These are phyloP conservation scores for Thielaviopsis ethacetica DNA, from an alignment of 2,329 filamentous ascomycete species.

Conservation along the genomic window DNA sequence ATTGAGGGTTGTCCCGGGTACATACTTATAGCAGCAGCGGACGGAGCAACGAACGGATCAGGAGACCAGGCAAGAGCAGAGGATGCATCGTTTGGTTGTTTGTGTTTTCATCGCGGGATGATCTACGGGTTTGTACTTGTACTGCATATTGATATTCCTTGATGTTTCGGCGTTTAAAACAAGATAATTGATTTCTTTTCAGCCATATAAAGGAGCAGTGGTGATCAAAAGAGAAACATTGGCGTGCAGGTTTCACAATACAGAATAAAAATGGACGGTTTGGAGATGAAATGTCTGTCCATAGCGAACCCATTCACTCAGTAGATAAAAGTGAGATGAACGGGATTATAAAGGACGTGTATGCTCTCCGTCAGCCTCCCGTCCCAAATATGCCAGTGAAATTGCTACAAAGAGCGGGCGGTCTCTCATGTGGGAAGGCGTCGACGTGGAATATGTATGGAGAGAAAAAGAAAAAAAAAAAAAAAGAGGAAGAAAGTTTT, in stretches of 20 bases:
- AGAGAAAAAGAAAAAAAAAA: constrained; percentile 25
- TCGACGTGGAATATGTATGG: constrained; percentile 34
- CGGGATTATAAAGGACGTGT: constrained; percentile 44
- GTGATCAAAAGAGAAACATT: background rate
- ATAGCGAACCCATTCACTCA: constrained; percentile 45
- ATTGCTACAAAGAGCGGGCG: constrained; percentile 16
- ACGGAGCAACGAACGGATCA: background rate
- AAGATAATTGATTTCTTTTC: constrained; percentile 7
- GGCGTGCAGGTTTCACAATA: background rate
- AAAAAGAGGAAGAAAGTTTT: constrained; percentile 15
- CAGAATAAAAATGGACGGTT: background rate
- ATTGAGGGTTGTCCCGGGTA: background rate
- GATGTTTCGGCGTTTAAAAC: constrained; percentile 11
- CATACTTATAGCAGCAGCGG: background rate
- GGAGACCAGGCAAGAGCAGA: constrained; percentile 2
- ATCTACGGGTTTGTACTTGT: constrained; percentile 11
- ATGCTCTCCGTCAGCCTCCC: constrained; percentile 36
- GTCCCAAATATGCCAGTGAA: constrained; percentile 10
- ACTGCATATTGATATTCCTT: constrained; percentile 11
- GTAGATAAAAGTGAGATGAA: constrained; percentile 25
- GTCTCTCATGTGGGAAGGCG: constrained; percentile 12
- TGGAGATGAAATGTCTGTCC: constrained; percentile 31
- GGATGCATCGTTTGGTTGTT: constrained; percentile 8
- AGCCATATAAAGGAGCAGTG: background rate
- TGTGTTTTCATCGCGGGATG: constrained; percentile 9